Evolutionary conservation across 768 basidiomycete genomes (phyloP).

Genomic region (Gymnopilus dilepis): DNA sequence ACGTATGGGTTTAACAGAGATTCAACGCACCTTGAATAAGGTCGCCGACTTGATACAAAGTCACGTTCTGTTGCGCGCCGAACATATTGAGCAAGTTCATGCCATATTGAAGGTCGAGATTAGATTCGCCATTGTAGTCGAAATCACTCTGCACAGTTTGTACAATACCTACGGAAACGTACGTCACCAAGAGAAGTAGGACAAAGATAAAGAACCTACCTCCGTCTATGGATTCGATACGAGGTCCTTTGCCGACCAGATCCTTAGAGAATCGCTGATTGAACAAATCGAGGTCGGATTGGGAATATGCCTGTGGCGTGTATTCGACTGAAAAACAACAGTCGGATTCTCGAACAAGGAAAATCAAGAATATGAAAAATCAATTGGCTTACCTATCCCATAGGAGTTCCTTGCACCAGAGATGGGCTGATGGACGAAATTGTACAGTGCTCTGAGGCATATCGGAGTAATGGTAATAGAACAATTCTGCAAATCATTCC

Average conservation of each 20-base stretch:
- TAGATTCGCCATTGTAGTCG: constrained; percentile 54
- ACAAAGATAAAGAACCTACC: constrained; percentile 26
- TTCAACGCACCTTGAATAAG: constrained; percentile 34
- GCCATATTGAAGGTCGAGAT: constrained; percentile 58
- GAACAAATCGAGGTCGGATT: constrained; percentile 52
- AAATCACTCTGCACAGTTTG: constrained; percentile 44
- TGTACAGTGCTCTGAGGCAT: constrained; percentile 46
- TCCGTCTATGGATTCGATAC: constrained; percentile 38
- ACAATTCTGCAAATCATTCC: constrained; percentile 34
- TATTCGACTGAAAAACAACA: constrained; percentile 47
- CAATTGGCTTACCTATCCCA: constrained; percentile 38
- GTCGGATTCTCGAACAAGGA: too few relatives aligned
- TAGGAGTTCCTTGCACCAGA: constrained; percentile 38
- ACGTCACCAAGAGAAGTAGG: background rate
- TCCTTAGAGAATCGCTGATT: constrained; percentile 36
- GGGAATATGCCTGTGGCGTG: constrained; percentile 52
- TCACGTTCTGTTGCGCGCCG: constrained; percentile 35
- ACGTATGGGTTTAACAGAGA: background rate
- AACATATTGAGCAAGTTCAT: constrained; percentile 47
- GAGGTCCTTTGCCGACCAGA: constrained; percentile 39
- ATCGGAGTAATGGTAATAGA: constrained; percentile 39
- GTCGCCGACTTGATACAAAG: constrained; percentile 49
- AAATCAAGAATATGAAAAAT: background rate
- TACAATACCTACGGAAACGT: constrained; percentile 37
- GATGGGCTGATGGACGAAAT: constrained; percentile 36